Evolutionary conservation across 2,329 filamentous ascomycete genomes (phyloP), one percentile per base, ranked within the genome.

Genomic region (Pleurostoma richardsiae): DNA sequence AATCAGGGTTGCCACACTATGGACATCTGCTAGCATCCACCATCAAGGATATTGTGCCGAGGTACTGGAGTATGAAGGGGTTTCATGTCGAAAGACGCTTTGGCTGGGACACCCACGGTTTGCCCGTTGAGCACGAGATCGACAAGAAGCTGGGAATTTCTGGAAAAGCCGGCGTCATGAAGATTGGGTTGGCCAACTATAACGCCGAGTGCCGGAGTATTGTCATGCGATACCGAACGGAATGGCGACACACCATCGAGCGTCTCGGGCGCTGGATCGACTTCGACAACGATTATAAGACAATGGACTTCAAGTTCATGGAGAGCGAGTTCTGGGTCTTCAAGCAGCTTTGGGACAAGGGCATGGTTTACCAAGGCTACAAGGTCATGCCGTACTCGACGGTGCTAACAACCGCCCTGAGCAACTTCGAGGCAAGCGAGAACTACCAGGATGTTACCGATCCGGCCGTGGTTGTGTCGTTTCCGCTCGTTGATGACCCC

Each of bases 221-320:
- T 65, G 92, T 96, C 56, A 95, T 96, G 89, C 82, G 88, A 59
- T 96, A 87, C 64, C 83, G 90, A 8, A 68, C 76, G 11, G 92
- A 96, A 65, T 97, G 92, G 92, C 82, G 90, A 59, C 72, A 83
- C 52, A 95, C 90, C 29, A 87, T 96, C 58, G 90, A 95, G 61
- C 78, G 92, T 51, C 71, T 97, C 39, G 92, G 92, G 47, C 85
- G 92, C 48, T 97, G 92, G 92, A 94, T 96, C 59, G 92, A 96
- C 68, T 96, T 97, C 58, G 92, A 97, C 68, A 94, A 95, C 58
- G 90, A 96, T 65, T 96, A 95, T 75, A 96, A 96, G 85, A 96
- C 90, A 33, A 96, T 96, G 90, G 86, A 97, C 65, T 78, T 85
- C n/a, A 84, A 75, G 26, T 97, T 95, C 70, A 97, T 96, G 92